phyloP scores from a whole-genome alignment of 2,329 filamentous ascomycete species.

The Calonectria montana region DNA sequence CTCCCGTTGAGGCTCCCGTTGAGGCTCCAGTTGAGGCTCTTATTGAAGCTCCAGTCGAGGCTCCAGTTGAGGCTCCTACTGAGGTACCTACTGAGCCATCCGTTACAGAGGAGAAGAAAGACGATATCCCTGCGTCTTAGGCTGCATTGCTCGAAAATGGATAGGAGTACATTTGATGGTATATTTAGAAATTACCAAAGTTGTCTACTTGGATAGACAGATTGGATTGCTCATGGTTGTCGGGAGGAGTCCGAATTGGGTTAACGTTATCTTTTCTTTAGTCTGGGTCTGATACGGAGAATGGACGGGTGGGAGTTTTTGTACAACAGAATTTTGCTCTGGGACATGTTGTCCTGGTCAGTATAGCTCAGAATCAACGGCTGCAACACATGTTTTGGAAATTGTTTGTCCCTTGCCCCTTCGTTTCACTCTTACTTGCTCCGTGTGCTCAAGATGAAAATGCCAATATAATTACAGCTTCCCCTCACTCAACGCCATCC shows the following conservation, averaged over 20 bases:
- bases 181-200: background rate
- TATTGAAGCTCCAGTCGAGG: background rate
- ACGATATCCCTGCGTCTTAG: constrained; percentile 22
- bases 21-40: background rate
- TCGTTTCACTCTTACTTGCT: background rate
- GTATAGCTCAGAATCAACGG: constrained; percentile 12
- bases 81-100: too few relatives aligned
- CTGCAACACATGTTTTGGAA: constrained; percentile 2
- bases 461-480: background rate
- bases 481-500: background rate
- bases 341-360: constrained; percentile 9
- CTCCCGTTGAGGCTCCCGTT: background rate
- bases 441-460: background rate
- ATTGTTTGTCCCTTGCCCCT: background rate
- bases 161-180: constrained; percentile 2
- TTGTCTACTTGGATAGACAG: constrained; percentile 16
- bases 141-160: background rate
- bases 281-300: constrained; percentile 12
- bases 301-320: constrained; percentile 19
- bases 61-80: background rate
- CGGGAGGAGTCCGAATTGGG: constrained; percentile 2
- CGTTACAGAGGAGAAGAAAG: constrained; percentile 22
- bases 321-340: constrained; percentile 23
- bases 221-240: constrained; percentile 4
- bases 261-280: constrained; percentile 1